phyloP scores from a whole-genome alignment of 176 grass and related monocot genomes.

The Carex kokanica region DNA sequence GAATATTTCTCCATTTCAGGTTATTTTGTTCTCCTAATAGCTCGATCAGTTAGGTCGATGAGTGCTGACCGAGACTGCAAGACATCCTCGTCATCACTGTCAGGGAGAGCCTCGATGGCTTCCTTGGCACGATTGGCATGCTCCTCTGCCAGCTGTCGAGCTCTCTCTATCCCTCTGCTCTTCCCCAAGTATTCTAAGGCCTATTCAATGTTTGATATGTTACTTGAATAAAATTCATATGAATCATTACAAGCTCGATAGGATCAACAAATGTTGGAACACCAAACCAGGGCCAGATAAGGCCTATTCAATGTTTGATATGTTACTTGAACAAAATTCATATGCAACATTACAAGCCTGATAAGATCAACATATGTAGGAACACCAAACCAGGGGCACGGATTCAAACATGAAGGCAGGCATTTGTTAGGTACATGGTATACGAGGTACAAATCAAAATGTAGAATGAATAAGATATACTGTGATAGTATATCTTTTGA shows the following conservation, averaged over 20 bases:
- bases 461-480: background rate
- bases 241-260: background rate
- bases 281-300: background rate
- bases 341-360: background rate
- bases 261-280: background rate
- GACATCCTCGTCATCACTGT: conserved; percentile 77
- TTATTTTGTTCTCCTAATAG: conserved; percentile 74
- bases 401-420: background rate
- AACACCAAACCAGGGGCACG: background rate
- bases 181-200: conserved; percentile 62
- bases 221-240: conserved; percentile 9
- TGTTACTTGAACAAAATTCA: conserved; percentile 3
- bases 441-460: background rate
- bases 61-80: conserved; percentile 65
- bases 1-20: background rate
- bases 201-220: conserved; percentile 32
- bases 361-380: background rate
- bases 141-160: conserved; percentile 56
- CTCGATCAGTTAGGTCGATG: conserved; percentile 64
- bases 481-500: too few species aligned
- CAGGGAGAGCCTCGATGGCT: conserved; percentile 70
- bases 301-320: conserved; percentile 40
- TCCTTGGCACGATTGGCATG: conserved; percentile 53
- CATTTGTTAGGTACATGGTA: background rate
- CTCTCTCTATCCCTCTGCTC: conserved; percentile 72